Percentiles rank a stretch among this genome's conserved stretches.
These are phyloP conservation scores for Phyllostachys edulis DNA, from an alignment of 176 grass and related monocot genomes.

Conservation along the genomic window DNA sequence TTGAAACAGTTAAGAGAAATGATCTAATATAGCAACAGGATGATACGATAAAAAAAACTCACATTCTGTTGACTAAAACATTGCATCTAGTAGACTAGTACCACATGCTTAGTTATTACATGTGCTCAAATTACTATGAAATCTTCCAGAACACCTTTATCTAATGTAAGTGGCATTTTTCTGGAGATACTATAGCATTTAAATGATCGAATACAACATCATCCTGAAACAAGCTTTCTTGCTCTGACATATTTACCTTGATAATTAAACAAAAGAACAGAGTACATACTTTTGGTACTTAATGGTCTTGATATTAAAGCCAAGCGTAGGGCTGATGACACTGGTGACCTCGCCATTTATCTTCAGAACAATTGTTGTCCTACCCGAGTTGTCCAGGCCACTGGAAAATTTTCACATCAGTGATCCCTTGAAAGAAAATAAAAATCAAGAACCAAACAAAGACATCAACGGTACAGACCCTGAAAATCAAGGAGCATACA, in stretches of 20 bases:
- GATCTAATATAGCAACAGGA: neutral
- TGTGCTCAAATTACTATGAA: neutral
- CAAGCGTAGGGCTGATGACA: constrained; percentile 71
- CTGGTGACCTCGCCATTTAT: constrained; percentile 69
- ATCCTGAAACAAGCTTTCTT: neutral
- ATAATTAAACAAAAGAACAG: neutral
- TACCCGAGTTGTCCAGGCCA: constrained; percentile 58
- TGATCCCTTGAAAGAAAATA: neutral
- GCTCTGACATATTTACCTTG: neutral
- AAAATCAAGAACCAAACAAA: neutral
- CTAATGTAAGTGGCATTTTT: neutral
- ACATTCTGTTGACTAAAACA: neutral
- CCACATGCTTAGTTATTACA: neutral
- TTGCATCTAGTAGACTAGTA: neutral
- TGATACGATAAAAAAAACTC: neutral
- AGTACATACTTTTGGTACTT: constrained; percentile 64
- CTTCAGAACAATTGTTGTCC: constrained; percentile 66
- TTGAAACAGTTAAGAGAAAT: neutral
- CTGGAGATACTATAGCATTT: neutral
- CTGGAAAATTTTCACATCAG: constrained; percentile 26
- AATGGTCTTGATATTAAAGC: constrained; percentile 82
- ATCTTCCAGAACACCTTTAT: neutral
- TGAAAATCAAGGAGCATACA: neutral
- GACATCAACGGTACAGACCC: neutral
- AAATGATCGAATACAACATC: neutral